Percentiles rank a stretch among this genome's conserved stretches.
phyloP scores from a whole-genome alignment of 2,329 filamentous ascomycete genomes.

The Phialophora chinensis region DNA sequence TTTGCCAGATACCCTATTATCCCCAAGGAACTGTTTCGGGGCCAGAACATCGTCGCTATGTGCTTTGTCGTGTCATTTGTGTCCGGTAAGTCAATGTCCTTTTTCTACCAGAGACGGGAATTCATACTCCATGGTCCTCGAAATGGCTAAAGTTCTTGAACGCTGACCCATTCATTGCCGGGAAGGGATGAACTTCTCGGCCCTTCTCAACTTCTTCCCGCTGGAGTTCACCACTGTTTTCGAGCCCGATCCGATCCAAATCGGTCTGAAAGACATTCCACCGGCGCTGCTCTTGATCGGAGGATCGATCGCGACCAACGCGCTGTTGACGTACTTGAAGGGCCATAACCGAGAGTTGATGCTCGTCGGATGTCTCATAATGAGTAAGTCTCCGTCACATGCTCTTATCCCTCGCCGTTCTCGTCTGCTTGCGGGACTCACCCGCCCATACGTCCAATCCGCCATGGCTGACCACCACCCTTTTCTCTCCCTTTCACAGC shows the following conservation, averaged over 20 bases:
- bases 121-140: too few relatives aligned
- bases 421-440: too few relatives aligned
- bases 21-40: constrained; percentile 2
- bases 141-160: too few relatives aligned
- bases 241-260: constrained; percentile 10
- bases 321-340: constrained; percentile 1
- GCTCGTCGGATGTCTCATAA: constrained; percentile 10
- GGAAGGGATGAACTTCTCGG: constrained; percentile 10
- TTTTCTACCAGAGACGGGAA: too few relatives aligned
- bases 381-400: constrained; percentile 3
- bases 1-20: constrained; percentile 12
- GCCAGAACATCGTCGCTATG: constrained; percentile 4
- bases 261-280: constrained; percentile 5
- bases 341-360: constrained; percentile 9
- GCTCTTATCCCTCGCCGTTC: too few relatives aligned
- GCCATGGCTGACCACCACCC: too few relatives aligned
- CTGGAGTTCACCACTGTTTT: constrained; percentile 4
- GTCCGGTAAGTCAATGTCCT: neutral
- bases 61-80: neutral
- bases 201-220: constrained; percentile 10
- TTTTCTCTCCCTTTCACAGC: too few relatives aligned
- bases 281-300: constrained; percentile 5
- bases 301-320: neutral
- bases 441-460: too few relatives aligned
- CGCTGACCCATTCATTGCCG: too few relatives aligned